A percentile compares a stretch with the other conserved stretches of the same genome.
phyloP scores from a whole-genome alignment of 495 filamentous ascomycete species.

The Aspergillus nidulans region DNA sequence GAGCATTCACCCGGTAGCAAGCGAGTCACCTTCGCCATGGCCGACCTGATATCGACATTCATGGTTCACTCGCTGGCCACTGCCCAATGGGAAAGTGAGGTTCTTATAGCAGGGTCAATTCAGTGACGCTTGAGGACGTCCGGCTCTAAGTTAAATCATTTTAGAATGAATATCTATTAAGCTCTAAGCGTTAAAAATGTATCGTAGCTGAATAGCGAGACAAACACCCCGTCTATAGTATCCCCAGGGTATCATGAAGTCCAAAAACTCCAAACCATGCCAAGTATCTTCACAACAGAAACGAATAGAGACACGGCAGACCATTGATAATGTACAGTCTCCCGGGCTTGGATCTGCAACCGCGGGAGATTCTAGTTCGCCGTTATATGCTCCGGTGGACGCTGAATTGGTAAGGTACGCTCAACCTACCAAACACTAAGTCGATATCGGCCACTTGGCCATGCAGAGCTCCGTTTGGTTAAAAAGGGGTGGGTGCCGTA shows the following conservation, averaged over 20 bases:
- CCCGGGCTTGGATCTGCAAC: constrained; percentile 8
- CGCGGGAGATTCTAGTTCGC: neutral
- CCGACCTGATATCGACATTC: too few species aligned
- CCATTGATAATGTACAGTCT: constrained; percentile 8
- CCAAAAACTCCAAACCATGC: constrained; percentile 22
- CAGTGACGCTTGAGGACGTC: neutral
- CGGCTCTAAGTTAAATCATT: neutral
- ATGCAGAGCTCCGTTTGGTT: neutral
- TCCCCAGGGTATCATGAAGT: constrained; percentile 27
- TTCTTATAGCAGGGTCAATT: neutral
- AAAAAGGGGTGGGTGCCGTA: neutral
- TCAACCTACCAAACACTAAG: neutral
- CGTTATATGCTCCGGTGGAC: neutral
- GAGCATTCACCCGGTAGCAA: neutral
- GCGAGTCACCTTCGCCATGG: too few species aligned
- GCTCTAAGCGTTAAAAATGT: constrained; percentile 13
- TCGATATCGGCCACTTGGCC: neutral
- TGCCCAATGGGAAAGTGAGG: neutral
- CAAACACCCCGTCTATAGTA: constrained; percentile 16
- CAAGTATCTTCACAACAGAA: constrained; percentile 3
- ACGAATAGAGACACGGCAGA: constrained; percentile 3
- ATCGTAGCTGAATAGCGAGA: constrained; percentile 7
- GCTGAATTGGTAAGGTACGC: neutral
- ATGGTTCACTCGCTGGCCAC: too few species aligned
- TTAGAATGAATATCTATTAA: constrained; percentile 11